Percentiles rank a stretch among this genome's conserved stretches.
phyloP scores from a whole-genome alignment of 139 green algal genomes.

The Gonium pectorale region DNA sequence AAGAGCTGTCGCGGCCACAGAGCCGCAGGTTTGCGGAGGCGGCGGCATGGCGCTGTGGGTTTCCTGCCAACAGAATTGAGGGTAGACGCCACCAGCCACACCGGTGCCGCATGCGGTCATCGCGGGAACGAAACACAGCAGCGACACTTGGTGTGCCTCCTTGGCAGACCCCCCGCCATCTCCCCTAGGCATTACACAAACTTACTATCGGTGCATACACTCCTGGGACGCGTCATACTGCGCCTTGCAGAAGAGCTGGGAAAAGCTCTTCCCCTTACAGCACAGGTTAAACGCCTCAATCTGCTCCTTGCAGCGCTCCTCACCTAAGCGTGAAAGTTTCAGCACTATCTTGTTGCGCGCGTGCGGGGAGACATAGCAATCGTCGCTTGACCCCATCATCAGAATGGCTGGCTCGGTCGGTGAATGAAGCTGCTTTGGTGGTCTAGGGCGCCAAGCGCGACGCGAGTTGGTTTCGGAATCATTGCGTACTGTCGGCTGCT shows the following conservation, averaged over 20 bases:
- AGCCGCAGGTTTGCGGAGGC: neutral
- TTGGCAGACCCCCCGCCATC: too few relatives aligned
- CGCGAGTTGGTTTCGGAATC: too few relatives aligned
- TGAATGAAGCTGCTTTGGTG: neutral
- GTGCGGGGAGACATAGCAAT: conserved; percentile 8
- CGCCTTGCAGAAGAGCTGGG: conserved; percentile 19
- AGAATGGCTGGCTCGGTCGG: neutral
- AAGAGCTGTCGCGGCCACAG: neutral
- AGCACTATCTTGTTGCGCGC: conserved; percentile 23
- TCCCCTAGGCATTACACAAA: neutral
- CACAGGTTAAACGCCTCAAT: conserved; percentile 44
- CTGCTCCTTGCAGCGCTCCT: neutral
- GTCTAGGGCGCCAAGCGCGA: neutral
- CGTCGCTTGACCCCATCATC: neutral
- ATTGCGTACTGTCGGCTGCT: too few relatives aligned
- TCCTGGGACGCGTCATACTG: conserved; percentile 38
- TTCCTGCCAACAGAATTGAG: neutral
- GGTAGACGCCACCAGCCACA: neutral
- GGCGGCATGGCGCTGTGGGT: too few relatives aligned
- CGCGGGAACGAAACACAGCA: neutral
- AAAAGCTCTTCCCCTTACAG: conserved; percentile 12
- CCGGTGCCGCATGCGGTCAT: neutral
- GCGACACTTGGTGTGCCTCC: too few relatives aligned
- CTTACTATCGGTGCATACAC: conserved; percentile 45
- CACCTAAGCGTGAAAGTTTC: conserved; percentile 5